Conservation (phyloP, 164 flowering plant genomes). For the Piper betle region DNA sequence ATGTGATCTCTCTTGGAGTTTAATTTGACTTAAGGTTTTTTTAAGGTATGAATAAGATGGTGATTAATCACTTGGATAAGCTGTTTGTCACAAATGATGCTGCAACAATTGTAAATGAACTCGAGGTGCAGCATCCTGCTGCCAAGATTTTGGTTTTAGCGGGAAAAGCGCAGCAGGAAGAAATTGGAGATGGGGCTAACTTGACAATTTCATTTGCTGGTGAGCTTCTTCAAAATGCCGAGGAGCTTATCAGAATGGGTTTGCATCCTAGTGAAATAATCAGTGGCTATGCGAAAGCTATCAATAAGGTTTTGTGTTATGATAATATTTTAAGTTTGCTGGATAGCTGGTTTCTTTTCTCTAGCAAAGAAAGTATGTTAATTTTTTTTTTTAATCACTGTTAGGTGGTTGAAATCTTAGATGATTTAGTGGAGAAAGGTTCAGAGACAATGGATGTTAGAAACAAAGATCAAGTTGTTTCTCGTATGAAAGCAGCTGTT, state of each 20-base stretch:
- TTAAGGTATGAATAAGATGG: conserved; percentile 97
- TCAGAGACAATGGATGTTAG: conserved; percentile 86
- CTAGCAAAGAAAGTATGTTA: neutral
- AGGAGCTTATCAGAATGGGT: conserved; percentile 90
- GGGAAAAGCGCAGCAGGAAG: conserved; percentile 92
- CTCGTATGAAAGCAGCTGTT: conserved; percentile 77
- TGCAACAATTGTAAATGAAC: conserved; percentile 87
- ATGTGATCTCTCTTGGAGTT: no score
- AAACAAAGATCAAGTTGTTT: conserved; percentile 55
- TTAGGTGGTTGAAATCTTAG: conserved; percentile 56
- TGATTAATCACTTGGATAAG: conserved; percentile 91
- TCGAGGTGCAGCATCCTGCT: conserved; percentile 96
- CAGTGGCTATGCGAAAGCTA: conserved; percentile 74
- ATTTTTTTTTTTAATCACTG: neutral
- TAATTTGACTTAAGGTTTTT: no score
- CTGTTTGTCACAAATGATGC: conserved; percentile 93
- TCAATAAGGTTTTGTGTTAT: conserved; percentile 38
- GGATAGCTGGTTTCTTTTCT: neutral
- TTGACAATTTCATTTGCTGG: conserved; percentile 85
- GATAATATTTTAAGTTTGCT: neutral
- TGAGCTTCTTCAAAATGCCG: conserved; percentile 79
- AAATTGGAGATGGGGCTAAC: conserved; percentile 97
- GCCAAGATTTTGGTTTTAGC: conserved; percentile 90
- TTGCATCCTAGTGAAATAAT: conserved; percentile 92
- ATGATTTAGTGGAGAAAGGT: conserved; percentile 65